Base-by-base conservation (phyloP, 2,329 filamentous ascomycete genomes). In the Xylariaceae sp. region DNA sequence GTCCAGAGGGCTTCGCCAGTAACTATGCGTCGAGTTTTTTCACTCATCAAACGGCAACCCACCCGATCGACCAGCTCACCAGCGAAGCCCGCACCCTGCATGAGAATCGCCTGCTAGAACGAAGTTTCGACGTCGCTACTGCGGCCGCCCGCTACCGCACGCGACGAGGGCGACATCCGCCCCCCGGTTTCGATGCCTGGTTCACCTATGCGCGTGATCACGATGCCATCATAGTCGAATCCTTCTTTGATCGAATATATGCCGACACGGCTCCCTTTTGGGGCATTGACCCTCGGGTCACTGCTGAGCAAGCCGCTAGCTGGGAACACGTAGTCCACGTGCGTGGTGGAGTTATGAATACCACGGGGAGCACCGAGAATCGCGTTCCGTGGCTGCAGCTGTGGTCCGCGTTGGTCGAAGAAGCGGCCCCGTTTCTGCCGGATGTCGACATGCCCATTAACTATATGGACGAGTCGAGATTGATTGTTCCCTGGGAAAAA, bases 201-300 rank as follows among this genome's bases (percentile, higher is more conserved):
- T 77, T 80, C 60, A 68, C 72, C 30, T 81, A 80, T 52, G 82
- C 83, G 6, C 61, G 69, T 18, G 71, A 77, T 22, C 72, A 72
- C 41, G 70, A 80, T 34, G 76, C 80, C n/a, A 68, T 84, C 51
- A 72, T 85, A 9, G 73, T 85, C 37, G 83, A 86, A 62, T 78
- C 83, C 50, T 86, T 81, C 62, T 86, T 84, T 68, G 80, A 84
- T 63, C 80, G 82, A 55, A 81, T 86, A 53, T 82, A 84, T 70
- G 77, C 83, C 58, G 83, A 86, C 63, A 63, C 85, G 49, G 71
- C 77, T 43, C 83, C 83, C 1, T 84, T 81, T 30, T 30, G 29
- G 29, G 29, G 7, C 29, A 10, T 82, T 32, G 76, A 79, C 30
- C 67, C 73, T 16, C 67, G 69, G 7, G 29, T 3, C 10, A 30